Base-by-base conservation (phyloP, 208 protist genomes). In the Trypanosoma grayi region DNA sequence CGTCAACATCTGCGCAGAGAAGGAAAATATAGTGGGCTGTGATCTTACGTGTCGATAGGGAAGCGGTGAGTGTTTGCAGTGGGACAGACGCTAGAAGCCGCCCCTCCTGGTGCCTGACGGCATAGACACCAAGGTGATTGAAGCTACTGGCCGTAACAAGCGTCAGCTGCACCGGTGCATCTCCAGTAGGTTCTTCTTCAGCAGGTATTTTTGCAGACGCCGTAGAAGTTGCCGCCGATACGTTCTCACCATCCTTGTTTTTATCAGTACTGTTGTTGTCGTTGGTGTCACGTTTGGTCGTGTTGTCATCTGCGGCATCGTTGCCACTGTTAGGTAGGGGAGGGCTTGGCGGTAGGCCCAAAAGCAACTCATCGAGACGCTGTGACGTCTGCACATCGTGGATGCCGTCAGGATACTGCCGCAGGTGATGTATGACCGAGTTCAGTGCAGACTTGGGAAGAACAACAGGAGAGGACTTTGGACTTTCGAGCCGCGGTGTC, bases 51-150 rank as follows among this genome's bases (percentile, higher is more conserved):
- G 81, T 83, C 1, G 66, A 61, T 30, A 88, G 79, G 30, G 82
- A 83, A 31, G 76, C 77, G 4, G 71, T 78, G 36, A 90, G 54
- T 33, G 80, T 90, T 59, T 88, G 84, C 62, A 91, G 28, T 10
- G 87, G 82, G 22, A 77, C 72, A 13, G 51, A 65, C 63, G 75
- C 75, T 10, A 91, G 60, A 30, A 94, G 14, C 18, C 60, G 55
- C 24, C 80, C 77, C 41, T 83, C 77, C 47, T 94, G 87, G 46
- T 94, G 87, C 16, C 73, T 72, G 5, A 87, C 67, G 20, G 83
- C 58, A 66, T 92, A 89, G 4, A 82, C 41, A 25, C 74, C 81
- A 44, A 94, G 66, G 68, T 94, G 87, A 70, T 85, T 92, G 70
- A 82, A 94, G 20, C 75, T 90, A 66, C 66, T 86, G 4, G 77